phyloP scores from a whole-genome alignment of 306 rosid species.

The Prunus salicina region DNA sequence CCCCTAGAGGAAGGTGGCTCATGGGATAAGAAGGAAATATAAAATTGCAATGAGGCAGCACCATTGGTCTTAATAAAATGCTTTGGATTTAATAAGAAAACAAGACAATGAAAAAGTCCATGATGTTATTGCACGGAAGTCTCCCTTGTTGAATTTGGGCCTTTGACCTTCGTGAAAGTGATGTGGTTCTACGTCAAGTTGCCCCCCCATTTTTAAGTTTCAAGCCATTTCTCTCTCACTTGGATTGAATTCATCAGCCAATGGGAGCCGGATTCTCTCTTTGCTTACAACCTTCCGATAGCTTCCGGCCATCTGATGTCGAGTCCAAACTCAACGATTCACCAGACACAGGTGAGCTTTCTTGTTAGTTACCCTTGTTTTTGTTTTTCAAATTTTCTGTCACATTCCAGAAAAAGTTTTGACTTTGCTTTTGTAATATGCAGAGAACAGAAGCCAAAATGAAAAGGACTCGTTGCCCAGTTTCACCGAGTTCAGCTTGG shows the following conservation, averaged over 20 bases:
- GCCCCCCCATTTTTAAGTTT: not conserved
- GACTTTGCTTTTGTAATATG: not conserved
- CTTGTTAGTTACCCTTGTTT: not conserved
- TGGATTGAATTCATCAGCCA: conserved; percentile 28
- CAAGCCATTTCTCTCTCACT: conserved; percentile 1
- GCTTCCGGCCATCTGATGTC: conserved; percentile 77
- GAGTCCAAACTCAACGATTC: conserved; percentile 61
- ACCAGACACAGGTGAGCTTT: conserved; percentile 54
- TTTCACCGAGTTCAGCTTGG: conserved; percentile 72
- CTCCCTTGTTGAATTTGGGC: too few relatives aligned
- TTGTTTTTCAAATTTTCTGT: not conserved
- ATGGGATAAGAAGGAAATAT: too few relatives aligned
- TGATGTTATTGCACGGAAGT: too few relatives aligned
- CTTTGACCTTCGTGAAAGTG: too few relatives aligned
- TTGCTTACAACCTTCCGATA: conserved; percentile 74
- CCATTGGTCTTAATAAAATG: too few relatives aligned
- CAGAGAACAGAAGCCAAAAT: conserved; percentile 59
- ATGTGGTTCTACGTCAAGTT: too few relatives aligned
- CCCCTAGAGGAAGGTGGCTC: too few relatives aligned
- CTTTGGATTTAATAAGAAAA: too few relatives aligned
- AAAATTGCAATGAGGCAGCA: too few relatives aligned
- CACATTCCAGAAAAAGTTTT: conserved; percentile 21
- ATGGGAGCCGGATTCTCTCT: conserved; percentile 71
- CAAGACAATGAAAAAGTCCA: too few relatives aligned
- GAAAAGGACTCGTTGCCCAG: conserved; percentile 54